A percentile compares a stretch with the other conserved stretches of the same genome.
These are phyloP conservation scores for Artemisia annua DNA, from an alignment of 129 eudicot species.

Conservation along the genomic window DNA sequence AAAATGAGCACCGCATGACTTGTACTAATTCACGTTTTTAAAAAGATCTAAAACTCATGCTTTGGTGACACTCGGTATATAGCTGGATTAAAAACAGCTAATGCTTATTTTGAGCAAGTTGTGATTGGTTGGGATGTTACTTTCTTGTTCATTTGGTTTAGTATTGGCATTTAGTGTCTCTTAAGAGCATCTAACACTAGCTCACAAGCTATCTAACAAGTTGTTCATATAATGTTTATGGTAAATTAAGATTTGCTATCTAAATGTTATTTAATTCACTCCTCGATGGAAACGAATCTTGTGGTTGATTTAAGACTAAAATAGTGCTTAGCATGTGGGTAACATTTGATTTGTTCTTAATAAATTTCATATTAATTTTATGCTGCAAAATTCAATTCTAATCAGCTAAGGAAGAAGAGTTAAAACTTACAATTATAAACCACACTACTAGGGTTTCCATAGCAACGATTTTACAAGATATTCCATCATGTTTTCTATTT, in stretches of 20 bases:
- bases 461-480: neutral
- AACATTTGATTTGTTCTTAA: neutral
- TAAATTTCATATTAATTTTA: neutral
- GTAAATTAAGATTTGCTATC: neutral
- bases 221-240: neutral
- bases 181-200: conserved; percentile 5
- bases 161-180: neutral
- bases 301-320: neutral
- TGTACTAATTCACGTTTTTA: no score
- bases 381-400: neutral
- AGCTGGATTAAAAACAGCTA: neutral
- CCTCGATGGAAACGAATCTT: neutral
- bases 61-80: no score
- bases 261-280: neutral
- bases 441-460: neutral
- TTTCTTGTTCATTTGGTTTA: neutral
- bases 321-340: neutral
- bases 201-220: neutral
- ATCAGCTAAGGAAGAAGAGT: neutral
- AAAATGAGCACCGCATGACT: neutral
- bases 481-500: neutral
- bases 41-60: no score
- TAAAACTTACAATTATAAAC: neutral
- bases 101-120: neutral
- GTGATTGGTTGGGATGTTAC: neutral